Base-by-base conservation (phyloP, 768 basidiomycete genomes). In the Botryobasidium botryosum region DNA sequence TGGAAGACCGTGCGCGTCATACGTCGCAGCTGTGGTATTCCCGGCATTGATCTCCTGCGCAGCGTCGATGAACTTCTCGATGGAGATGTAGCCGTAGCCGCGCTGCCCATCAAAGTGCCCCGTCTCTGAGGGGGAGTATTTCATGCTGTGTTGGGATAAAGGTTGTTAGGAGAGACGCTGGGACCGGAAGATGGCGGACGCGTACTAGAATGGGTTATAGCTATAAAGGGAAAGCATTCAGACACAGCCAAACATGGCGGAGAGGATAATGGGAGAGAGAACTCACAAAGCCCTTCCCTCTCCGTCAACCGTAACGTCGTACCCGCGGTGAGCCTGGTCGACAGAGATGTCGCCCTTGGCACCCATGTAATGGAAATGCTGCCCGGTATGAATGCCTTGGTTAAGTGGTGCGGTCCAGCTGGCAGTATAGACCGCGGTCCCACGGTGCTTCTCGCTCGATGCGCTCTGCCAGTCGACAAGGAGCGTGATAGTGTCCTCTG, bases 281-380 rank as follows among this genome's bases (percentile, higher is more conserved):
- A 29, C 43, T 28, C 35, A 50, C 77, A 74, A 83, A 21, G 72
- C 62, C 63, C 86, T 86, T 38, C 88, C 87, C 12, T 71, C 72
- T 37, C 84, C 82, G 56, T 92, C 88, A 38, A 78, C 68, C 21
- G 84, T 86, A 53, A 86, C 72, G 57, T 86, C 83, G 65, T 92
- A 92, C 6, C 90, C 90, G 58, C 87, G 78, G 60, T 87, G 85
- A 33, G 88, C 87, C 61, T 92, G 90, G 66, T 92, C 86, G 50
- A 92, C 79, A 45, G 69, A 74, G 59, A 92, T 83, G 51, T 92
- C 90, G 20, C 90, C 90, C 84, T 85, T 91, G 65, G 85, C 80
- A 40, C 72, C 88, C 81, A 91, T 85, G 62, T 90, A 91, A 62
- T 91, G 87, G 82, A 84, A 91, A 56, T 85, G 78, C 56, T 94